Percentiles rank a stretch among this genome's conserved stretches.
Evolutionary conservation across 2,329 filamentous ascomycete genomes (phyloP).

Genomic region (Aspergillus sp.): DNA sequence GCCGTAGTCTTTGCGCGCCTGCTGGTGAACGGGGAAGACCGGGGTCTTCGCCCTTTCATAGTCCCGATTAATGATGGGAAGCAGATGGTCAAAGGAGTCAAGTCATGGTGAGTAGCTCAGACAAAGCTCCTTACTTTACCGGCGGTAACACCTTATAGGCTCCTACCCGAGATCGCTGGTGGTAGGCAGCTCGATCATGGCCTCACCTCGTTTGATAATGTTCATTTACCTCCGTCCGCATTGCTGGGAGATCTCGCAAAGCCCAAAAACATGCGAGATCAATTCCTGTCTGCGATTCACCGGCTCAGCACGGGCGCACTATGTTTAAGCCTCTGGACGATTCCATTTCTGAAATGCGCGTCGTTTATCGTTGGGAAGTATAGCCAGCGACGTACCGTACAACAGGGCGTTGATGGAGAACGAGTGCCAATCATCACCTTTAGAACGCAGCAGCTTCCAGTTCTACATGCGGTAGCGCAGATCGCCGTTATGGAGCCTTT

Average conservation of each 20-base stretch:
- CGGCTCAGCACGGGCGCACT: constrained; percentile 20
- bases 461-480: constrained; percentile 22
- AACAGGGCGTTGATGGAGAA: background rate
- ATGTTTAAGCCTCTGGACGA: constrained; percentile 7
- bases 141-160: background rate
- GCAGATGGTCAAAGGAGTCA: constrained; percentile 19
- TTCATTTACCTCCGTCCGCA: constrained; percentile 16
- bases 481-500: constrained; percentile 17
- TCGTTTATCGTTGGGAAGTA: constrained; percentile 18
- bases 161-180: constrained; percentile 8
- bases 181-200: constrained; percentile 18
- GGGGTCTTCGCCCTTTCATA: constrained; percentile 20
- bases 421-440: constrained; percentile 20
- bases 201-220: constrained; percentile 19
- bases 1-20: constrained; percentile 22
- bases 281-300: constrained; percentile 15
- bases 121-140: background rate
- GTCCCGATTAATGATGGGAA: constrained; percentile 19
- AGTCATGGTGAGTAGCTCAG: constrained; percentile 4
- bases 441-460: constrained; percentile 25
- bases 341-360: constrained; percentile 19
- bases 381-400: constrained; percentile 7
- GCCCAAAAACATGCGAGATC: constrained; percentile 7
- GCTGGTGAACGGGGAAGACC: constrained; percentile 16
- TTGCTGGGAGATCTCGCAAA: constrained; percentile 17